Evolutionary conservation across 2,329 filamentous ascomycete genomes (phyloP).

Genomic region (Xylaria sp.): DNA sequence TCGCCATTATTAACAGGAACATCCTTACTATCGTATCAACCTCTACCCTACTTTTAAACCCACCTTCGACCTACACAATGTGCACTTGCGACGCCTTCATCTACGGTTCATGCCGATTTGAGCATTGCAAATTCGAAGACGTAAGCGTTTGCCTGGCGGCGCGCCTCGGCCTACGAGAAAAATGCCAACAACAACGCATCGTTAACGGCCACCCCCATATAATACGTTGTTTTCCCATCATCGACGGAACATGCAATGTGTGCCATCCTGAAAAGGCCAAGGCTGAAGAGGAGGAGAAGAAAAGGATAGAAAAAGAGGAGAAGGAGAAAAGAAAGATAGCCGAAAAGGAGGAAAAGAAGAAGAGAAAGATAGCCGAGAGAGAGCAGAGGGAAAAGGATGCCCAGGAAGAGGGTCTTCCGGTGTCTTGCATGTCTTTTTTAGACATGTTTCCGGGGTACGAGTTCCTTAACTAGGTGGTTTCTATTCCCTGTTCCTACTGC

Average conservation of each 20-base stretch:
- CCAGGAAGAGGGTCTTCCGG: not conserved
- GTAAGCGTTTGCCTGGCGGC: slow-evolving; percentile 45
- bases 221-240: slow-evolving; percentile 6
- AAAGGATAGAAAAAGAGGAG: slow-evolving; percentile 14
- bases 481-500: not conserved
- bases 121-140: slow-evolving; percentile 26
- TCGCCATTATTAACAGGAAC: not conserved
- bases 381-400: not conserved
- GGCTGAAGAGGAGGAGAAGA: slow-evolving; percentile 29
- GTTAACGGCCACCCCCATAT: slow-evolving; percentile 32
- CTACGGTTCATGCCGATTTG: slow-evolving; percentile 21
- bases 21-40: not conserved
- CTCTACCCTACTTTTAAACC: not conserved
- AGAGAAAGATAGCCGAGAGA: not conserved
- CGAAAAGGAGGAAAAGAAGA: not conserved
- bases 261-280: slow-evolving; percentile 35
- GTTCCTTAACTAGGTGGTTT: not conserved
- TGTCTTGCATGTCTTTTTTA: not conserved
- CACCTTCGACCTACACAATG: slow-evolving; percentile 17
- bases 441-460: not conserved
- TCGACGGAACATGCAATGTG: slow-evolving; percentile 36
- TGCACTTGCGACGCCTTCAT: slow-evolving; percentile 36
- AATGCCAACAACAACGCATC: slow-evolving; percentile 38
- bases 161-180: slow-evolving; percentile 34
- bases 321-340: not conserved